Conservation (phyloP, 2,329 filamentous ascomycete species). For the Verticillium longisporum region DNA sequence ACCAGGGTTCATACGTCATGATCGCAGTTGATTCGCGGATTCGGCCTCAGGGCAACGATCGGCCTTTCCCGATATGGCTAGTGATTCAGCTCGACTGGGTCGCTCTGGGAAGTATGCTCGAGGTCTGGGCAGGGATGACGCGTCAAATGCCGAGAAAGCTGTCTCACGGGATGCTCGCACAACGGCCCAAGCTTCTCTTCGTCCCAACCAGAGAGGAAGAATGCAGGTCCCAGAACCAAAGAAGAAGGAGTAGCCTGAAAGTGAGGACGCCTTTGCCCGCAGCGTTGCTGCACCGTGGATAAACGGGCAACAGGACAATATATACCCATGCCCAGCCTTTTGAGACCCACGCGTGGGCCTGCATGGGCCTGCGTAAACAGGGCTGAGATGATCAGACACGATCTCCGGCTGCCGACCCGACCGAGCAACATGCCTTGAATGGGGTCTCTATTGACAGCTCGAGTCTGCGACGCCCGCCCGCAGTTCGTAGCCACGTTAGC, state of each 20-base stretch:
- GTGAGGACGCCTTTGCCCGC: background rate
- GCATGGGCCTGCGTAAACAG: background rate
- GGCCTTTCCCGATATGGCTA: background rate
- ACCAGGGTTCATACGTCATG: slow-evolving; percentile 1
- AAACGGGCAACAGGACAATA: background rate
- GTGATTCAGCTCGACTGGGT: background rate
- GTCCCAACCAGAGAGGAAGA: background rate
- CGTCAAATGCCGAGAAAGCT: slow-evolving; percentile 1
- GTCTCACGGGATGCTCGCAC: background rate
- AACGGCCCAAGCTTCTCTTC: background rate
- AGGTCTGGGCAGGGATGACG: slow-evolving; percentile 1
- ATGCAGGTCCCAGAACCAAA: background rate
- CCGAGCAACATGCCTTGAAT: background rate
- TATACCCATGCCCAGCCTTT: background rate
- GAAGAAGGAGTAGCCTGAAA: background rate
- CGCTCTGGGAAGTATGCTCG: background rate
- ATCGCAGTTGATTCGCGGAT: slow-evolving; percentile 1
- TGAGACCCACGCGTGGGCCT: background rate
- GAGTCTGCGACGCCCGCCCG: no score
- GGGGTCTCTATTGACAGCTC: no score
- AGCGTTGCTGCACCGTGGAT: background rate
- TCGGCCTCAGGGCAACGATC: background rate
- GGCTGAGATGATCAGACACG: background rate
- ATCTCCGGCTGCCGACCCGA: background rate
- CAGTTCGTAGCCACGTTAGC: no score